phyloP scores from a whole-genome alignment of 495 filamentous ascomycete species.

The Cudoniella acicularis region DNA sequence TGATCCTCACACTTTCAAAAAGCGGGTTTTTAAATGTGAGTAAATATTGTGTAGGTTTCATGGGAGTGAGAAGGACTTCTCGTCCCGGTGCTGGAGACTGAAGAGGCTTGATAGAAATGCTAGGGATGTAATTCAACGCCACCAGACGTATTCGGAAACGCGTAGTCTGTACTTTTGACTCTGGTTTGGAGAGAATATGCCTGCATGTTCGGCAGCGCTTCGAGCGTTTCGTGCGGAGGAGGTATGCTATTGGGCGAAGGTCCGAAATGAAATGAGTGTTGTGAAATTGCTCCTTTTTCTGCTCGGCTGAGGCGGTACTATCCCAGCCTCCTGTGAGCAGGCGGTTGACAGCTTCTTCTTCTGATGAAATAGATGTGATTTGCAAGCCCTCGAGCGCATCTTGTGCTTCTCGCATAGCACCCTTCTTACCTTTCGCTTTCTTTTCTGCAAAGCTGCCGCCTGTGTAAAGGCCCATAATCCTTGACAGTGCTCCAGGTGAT shows the following conservation, averaged over 20 bases:
- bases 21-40: constrained; percentile 90
- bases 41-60: constrained; percentile 73
- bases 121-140: constrained; percentile 84
- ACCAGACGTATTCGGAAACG: constrained; percentile 87
- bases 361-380: constrained; percentile 46
- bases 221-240: constrained; percentile 84
- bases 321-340: constrained; percentile 40
- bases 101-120: constrained; percentile 65
- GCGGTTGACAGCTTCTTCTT: constrained; percentile 41
- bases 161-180: constrained; percentile 78
- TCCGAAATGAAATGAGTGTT: constrained; percentile 42
- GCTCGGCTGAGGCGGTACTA: constrained; percentile 45
- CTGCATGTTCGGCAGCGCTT: constrained; percentile 91
- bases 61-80: constrained; percentile 48
- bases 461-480: constrained; percentile 90
- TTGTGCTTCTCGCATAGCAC: constrained; percentile 74
- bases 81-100: constrained; percentile 33
- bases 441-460: constrained; percentile 55
- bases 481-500: constrained; percentile 74
- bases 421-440: constrained; percentile 62
- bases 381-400: constrained; percentile 65
- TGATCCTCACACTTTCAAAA: constrained; percentile 84
- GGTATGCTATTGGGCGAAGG: constrained; percentile 72
- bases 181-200: constrained; percentile 94
- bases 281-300: constrained; percentile 39